These are phyloP conservation scores for Leptographium radiaticola DNA, from an alignment of 2,329 filamentous ascomycete species.

Conservation along the genomic window DNA sequence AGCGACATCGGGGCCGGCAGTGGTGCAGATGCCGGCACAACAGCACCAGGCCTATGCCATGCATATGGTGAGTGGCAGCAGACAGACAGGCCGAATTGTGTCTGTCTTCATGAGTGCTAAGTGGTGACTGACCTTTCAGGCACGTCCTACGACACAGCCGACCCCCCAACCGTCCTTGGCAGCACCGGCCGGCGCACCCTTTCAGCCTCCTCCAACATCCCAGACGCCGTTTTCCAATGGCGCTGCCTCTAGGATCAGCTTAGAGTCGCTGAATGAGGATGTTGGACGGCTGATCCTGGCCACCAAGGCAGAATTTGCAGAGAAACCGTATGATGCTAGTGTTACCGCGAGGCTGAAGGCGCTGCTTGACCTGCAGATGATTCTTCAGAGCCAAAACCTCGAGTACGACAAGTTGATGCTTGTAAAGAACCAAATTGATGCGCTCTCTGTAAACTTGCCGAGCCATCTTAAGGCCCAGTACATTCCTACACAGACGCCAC, in stretches of 20 bases:
- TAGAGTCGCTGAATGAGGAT: constrained; percentile 70
- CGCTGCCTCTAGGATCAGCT: constrained; percentile 36
- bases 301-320: constrained; percentile 61
- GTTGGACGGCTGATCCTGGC: constrained; percentile 65
- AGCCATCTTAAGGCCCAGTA: constrained; percentile 25
- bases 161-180: constrained; percentile 24
- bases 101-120: neutral
- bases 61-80: constrained; percentile 11
- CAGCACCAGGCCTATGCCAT: constrained; percentile 16
- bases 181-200: constrained; percentile 16
- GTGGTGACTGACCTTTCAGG: constrained; percentile 8
- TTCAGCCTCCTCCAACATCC: constrained; percentile 23
- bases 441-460: constrained; percentile 54
- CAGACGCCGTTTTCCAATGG: constrained; percentile 15
- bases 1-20: constrained; percentile 20
- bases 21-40: constrained; percentile 10
- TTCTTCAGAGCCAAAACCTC: constrained; percentile 66
- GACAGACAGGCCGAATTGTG: neutral
- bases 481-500: constrained; percentile 16
- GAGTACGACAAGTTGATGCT: constrained; percentile 70
- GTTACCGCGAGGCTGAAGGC: constrained; percentile 72
- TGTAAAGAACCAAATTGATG: constrained; percentile 74
- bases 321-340: constrained; percentile 61
- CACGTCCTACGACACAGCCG: constrained; percentile 14
- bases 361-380: constrained; percentile 69